A percentile compares a stretch with the other conserved stretches of the same genome.
These are phyloP conservation scores for Aspergillus versicolor DNA, from an alignment of 2,329 filamentous ascomycete species.

Conservation along the genomic window DNA sequence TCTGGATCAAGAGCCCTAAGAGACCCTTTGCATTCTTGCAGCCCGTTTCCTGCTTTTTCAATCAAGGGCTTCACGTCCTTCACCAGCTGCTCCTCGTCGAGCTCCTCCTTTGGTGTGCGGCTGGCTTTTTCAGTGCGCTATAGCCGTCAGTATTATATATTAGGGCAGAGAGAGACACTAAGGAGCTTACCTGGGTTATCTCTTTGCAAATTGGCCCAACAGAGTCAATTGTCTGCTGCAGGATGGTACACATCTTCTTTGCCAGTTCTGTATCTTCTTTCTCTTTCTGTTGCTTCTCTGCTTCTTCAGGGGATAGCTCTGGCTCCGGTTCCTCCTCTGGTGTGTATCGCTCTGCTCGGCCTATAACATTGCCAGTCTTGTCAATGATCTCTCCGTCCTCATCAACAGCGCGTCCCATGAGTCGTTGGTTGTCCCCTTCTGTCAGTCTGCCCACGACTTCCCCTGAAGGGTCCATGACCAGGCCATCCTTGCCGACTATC, in stretches of 20 bases:
- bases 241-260: too few relatives aligned
- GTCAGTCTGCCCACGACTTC: constrained; percentile 53
- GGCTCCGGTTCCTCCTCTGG: constrained; percentile 42
- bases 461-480: constrained; percentile 48
- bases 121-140: constrained; percentile 49
- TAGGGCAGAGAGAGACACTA: too few relatives aligned
- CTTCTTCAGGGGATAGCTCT: constrained; percentile 30
- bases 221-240: too few relatives aligned
- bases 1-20: constrained; percentile 88
- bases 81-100: constrained; percentile 86
- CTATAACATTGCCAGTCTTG: constrained; percentile 64
- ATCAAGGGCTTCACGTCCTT: constrained; percentile 83
- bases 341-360: constrained; percentile 68
- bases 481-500: constrained; percentile 57
- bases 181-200: too few relatives aligned
- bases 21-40: constrained; percentile 81
- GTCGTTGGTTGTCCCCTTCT: constrained; percentile 63
- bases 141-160: constrained; percentile 61
- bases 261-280: constrained; percentile 42
- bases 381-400: constrained; percentile 69
- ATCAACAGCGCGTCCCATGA: constrained; percentile 66
- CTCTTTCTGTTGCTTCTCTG: constrained; percentile 58
- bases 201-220: too few relatives aligned
- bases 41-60: constrained; percentile 77
- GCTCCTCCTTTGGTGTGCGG: constrained; percentile 61